Conservation (phyloP, 129 eudicot species). For the Escallonia rubra region DNA sequence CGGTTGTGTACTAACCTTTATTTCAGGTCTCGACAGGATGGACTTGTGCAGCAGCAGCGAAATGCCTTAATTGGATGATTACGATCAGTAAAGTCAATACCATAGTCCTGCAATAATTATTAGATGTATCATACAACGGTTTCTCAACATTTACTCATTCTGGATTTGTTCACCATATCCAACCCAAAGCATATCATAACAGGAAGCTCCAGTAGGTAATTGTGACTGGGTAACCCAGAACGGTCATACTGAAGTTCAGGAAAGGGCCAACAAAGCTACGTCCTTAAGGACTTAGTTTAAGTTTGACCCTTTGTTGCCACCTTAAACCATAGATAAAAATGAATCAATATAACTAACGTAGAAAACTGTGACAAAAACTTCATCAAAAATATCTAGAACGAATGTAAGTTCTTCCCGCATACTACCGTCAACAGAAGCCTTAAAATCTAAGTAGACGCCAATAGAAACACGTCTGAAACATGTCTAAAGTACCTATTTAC, state of each 20-base stretch:
- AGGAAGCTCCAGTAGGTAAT: not conserved
- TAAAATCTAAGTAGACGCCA: not conserved
- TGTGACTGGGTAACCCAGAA: not conserved
- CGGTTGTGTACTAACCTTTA: not conserved
- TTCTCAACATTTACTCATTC: not conserved
- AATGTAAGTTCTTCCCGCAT: not conserved
- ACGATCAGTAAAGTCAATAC: conserved; percentile 59
- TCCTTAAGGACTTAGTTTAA: not conserved
- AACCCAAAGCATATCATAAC: not conserved
- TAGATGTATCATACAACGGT: not conserved
- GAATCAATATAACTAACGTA: not conserved
- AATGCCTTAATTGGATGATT: conserved; percentile 70
- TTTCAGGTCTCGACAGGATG: conserved; percentile 41
- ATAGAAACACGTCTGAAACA: not conserved
- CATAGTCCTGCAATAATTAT: conserved; percentile 52
- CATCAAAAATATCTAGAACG: not conserved
- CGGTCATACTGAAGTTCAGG: not conserved
- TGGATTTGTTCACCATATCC: not conserved
- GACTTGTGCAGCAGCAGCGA: conserved; percentile 49
- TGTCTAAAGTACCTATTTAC: not conserved
- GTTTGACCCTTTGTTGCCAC: not conserved
- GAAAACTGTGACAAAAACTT: not conserved
- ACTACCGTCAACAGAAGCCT: not conserved
- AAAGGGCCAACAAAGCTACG: not conserved
- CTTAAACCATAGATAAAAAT: not conserved